These are phyloP conservation scores for Rubroboletus satanas DNA, from an alignment of 768 basidiomycete species.

Conservation along the genomic window DNA sequence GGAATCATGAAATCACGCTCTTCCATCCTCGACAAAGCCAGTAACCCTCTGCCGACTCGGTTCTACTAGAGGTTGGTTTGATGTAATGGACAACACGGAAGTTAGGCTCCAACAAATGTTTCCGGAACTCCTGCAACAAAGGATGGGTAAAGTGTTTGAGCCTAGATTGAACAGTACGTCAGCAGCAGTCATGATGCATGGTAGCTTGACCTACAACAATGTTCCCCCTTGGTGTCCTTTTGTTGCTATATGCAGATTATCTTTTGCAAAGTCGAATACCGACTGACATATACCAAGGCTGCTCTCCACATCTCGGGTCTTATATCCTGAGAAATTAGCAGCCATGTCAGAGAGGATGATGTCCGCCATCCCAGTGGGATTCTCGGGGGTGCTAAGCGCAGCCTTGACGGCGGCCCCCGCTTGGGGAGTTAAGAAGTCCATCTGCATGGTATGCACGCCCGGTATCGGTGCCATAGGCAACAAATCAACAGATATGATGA, in stretches of 20 bases:
- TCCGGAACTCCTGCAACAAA: constrained; percentile 59
- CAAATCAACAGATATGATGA: constrained; percentile 78
- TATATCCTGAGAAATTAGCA: constrained; percentile 73
- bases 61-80: constrained; percentile 81
- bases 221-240: constrained; percentile 40
- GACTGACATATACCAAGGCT: constrained; percentile 72
- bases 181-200: background rate
- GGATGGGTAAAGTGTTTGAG: constrained; percentile 87
- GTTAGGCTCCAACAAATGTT: constrained; percentile 49
- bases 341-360: constrained; percentile 91
- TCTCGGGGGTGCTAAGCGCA: constrained; percentile 31
- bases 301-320: constrained; percentile 57
- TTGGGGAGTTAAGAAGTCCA: constrained; percentile 66
- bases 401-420: constrained; percentile 45
- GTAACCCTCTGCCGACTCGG: constrained; percentile 79
- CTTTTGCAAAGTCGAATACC: constrained; percentile 64
- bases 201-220: constrained; percentile 46
- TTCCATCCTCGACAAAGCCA: constrained; percentile 81
- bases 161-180: constrained; percentile 35
- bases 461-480: constrained; percentile 67
- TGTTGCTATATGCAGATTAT: constrained; percentile 45
- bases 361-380: constrained; percentile 54
- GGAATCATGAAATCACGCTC: constrained; percentile 7
- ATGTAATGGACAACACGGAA: constrained; percentile 66
- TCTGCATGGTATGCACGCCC: constrained; percentile 69